These are phyloP conservation scores for Pisolithus microcarpus DNA, from an alignment of 768 basidiomycete genomes.

Conservation along the genomic window DNA sequence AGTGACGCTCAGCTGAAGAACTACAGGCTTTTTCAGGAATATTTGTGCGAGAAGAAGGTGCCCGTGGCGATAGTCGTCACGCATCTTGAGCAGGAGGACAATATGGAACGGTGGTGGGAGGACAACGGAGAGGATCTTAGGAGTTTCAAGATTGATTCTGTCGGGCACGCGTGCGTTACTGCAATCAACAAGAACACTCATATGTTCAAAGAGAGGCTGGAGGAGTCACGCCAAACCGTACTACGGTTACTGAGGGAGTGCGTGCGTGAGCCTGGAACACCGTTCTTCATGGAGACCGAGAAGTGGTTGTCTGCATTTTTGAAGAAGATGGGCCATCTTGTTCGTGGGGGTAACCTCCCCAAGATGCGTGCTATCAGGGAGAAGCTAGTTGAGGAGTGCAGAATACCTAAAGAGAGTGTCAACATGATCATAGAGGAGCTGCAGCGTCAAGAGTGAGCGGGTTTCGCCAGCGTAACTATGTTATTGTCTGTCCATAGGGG, in stretches of 20 bases:
- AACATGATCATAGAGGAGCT: conserved; percentile 1
- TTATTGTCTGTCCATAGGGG: too few species aligned
- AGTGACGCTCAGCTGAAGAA: conserved; percentile 22
- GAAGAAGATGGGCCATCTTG: not conserved
- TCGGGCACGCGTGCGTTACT: conserved; percentile 30
- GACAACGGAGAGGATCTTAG: conserved; percentile 18
- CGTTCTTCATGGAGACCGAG: conserved; percentile 2
- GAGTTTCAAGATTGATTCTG: conserved; percentile 14
- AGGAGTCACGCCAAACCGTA: not conserved
- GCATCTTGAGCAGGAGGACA: conserved; percentile 28
- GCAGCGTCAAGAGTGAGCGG: not conserved
- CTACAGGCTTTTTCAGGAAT: conserved; percentile 28
- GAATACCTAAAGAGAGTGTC: not conserved
- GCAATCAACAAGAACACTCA: conserved; percentile 20
- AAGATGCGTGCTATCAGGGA: conserved; percentile 1
- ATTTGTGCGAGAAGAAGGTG: conserved; percentile 27
- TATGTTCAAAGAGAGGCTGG: not conserved
- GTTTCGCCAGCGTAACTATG: not conserved
- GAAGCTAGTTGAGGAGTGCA: not conserved
- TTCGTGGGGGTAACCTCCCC: conserved; percentile 1
- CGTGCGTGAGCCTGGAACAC: not conserved
- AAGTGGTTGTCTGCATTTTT: conserved; percentile 3
- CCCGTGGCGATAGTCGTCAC: conserved; percentile 28
- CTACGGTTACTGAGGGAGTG: not conserved
- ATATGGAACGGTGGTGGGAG: conserved; percentile 32